Conservation (phyloP, 495 filamentous ascomycete genomes). For the Xylaria nigripes region DNA sequence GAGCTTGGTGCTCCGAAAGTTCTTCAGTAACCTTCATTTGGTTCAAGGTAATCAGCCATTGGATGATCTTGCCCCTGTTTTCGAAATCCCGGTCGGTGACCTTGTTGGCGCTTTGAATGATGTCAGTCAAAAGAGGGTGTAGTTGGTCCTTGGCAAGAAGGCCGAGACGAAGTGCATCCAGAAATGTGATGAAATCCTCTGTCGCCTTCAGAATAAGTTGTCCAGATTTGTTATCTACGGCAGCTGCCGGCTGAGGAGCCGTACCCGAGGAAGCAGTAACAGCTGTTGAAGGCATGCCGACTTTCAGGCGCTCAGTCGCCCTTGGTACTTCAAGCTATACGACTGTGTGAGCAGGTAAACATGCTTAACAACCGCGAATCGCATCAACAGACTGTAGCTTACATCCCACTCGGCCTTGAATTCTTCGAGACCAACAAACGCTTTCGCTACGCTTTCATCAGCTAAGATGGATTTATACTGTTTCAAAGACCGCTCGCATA, state of each 20-base stretch:
- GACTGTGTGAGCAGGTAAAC: constrained; percentile 6
- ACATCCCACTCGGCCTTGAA: constrained; percentile 93
- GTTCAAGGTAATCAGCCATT: constrained; percentile 95
- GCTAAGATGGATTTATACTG: constrained; percentile 93
- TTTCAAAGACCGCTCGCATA: constrained; percentile 83
- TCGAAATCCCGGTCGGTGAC: constrained; percentile 92
- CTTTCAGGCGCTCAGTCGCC: constrained; percentile 84
- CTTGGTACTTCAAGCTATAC: constrained; percentile 83
- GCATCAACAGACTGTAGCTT: constrained; percentile 28
- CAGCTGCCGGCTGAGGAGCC: constrained; percentile 34
- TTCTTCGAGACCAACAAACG: constrained; percentile 82
- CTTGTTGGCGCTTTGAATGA: constrained; percentile 93
- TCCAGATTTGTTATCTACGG: constrained; percentile 54
- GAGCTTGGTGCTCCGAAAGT: constrained; percentile 73
- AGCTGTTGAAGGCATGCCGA: constrained; percentile 68
- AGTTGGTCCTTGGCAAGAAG: constrained; percentile 90
- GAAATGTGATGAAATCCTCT: constrained; percentile 95
- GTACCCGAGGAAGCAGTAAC: constrained; percentile 44
- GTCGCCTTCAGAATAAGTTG: constrained; percentile 77
- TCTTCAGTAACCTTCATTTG: constrained; percentile 95
- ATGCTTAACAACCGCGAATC: background rate
- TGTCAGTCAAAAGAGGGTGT: constrained; percentile 84
- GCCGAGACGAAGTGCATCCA: constrained; percentile 85
- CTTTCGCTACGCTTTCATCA: constrained; percentile 72
- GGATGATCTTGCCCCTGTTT: constrained; percentile 89